Evolutionary conservation across 768 basidiomycete genomes (phyloP), one percentile per base, ranked within the genome.

Genomic region (Leucosporidium scottii): DNA sequence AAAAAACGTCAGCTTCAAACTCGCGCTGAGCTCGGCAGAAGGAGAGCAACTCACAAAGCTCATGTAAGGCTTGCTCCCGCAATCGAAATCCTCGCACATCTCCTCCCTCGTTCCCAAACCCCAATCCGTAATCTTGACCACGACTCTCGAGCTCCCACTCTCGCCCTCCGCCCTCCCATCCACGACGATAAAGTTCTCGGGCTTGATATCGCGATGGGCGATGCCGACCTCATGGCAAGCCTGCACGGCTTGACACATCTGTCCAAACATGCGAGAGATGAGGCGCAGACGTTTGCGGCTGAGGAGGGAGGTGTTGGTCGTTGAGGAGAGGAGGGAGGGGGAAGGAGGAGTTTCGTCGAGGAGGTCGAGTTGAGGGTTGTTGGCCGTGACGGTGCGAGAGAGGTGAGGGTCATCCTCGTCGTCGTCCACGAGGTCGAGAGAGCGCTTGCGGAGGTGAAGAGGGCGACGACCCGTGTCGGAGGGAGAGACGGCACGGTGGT

Each of bases 21-120:
- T 20, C 6, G 23, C 12, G 13, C 34, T 17, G 8, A 44, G 34
- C 39, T 44, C 39, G 39, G 15, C 10, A 8, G 39, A 3, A 8
- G 17, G 6, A n/a, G 36, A 51, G 9, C 4, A 17, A 80, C 88
- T 69, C 73, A 91, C 91, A 76, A 87, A 97, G 78, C 91, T 93
- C 94, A 98, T 97, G 79, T 98, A 98, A 0, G 94, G 94, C 61
- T 93, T 92, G 78, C 92, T 94, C 66, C 94, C 94, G 78, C 96
- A 98, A 78, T 98, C 94, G 84, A 98, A 91, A 79, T 99, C 94
- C 66, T 89, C 87, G 65, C 90, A 92, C 71, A 90, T 86, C 71
- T 85, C 78, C 75, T 98, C 92, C 20, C 84, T 87, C 2, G 94
- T 98, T 12, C 91, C 92, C 55, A 99, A 81, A 25, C 94, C 94